Conservation (phyloP, 495 filamentous ascomycete genomes). For the Aspergillus homomorphus region DNA sequence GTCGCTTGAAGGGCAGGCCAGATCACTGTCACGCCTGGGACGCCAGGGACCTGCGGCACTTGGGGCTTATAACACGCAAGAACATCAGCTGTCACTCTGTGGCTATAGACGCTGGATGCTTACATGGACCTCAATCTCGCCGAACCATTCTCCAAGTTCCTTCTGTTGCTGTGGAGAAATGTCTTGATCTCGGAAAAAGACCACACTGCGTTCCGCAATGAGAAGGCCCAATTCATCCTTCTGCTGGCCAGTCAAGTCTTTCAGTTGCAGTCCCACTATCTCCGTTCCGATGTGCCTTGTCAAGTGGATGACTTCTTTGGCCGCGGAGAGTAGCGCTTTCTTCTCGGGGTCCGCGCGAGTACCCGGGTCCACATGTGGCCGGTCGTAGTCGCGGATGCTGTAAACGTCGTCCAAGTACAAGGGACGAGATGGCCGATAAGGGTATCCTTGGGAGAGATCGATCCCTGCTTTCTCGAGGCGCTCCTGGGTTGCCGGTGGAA, state of each 20-base stretch:
- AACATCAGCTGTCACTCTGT: neutral
- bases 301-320: constrained; percentile 62
- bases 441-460: constrained; percentile 63
- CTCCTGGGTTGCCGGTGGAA: constrained; percentile 51
- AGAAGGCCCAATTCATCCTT: constrained; percentile 69
- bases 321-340: constrained; percentile 60
- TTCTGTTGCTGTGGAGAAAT: constrained; percentile 68
- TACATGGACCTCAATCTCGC: constrained; percentile 67
- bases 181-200: constrained; percentile 74
- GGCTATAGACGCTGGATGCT: constrained; percentile 14
- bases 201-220: constrained; percentile 70
- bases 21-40: constrained; percentile 62
- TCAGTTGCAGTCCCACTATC: constrained; percentile 66
- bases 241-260: constrained; percentile 64
- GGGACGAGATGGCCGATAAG: constrained; percentile 62
- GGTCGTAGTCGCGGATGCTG: constrained; percentile 57
- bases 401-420: constrained; percentile 65
- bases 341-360: constrained; percentile 65
- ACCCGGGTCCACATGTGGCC: constrained; percentile 57
- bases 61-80: constrained; percentile 50
- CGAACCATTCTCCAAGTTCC: constrained; percentile 61
- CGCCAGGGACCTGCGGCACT: constrained; percentile 65
- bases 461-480: constrained; percentile 63
- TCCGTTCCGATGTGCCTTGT: constrained; percentile 70
- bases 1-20: constrained; percentile 63